Conservation (phyloP, 2,329 filamentous ascomycete genomes). For the Botrytis deweyae region DNA sequence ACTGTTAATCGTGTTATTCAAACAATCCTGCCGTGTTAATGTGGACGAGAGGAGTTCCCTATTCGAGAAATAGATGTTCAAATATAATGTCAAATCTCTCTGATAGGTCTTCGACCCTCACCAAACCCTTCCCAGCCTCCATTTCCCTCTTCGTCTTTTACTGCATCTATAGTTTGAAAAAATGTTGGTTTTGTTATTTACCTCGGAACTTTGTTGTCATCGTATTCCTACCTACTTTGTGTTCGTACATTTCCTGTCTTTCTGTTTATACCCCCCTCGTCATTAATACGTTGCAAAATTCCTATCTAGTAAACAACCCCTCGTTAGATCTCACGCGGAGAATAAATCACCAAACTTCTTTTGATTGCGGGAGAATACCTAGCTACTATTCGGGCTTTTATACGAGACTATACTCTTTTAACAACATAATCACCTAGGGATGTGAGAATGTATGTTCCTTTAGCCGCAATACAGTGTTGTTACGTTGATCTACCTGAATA, state of each 20-base stretch:
- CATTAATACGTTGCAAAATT: background rate
- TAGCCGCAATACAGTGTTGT: background rate
- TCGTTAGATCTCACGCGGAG: background rate
- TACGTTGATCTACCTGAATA: background rate
- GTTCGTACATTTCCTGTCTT: background rate
- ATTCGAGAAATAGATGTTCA: background rate
- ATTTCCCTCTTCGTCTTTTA: conserved; percentile 12
- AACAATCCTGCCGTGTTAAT: background rate
- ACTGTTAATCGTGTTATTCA: background rate
- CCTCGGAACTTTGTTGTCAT: background rate
- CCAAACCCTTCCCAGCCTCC: background rate
- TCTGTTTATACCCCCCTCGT: background rate
- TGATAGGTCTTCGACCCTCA: conserved; percentile 11
- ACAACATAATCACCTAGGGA: conserved; percentile 1
- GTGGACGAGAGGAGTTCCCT: background rate
- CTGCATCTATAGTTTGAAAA: conserved; percentile 9
- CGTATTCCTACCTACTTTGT: background rate
- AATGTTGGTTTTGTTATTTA: background rate
- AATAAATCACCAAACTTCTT: background rate
- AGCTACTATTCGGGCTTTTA: background rate
- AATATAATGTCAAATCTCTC: too few species aligned
- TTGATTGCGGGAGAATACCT: background rate
- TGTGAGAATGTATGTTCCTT: background rate
- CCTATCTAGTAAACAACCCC: background rate
- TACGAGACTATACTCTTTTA: background rate